phyloP scores from a whole-genome alignment of 257 asterid genomes.

The Coffea canephora region DNA sequence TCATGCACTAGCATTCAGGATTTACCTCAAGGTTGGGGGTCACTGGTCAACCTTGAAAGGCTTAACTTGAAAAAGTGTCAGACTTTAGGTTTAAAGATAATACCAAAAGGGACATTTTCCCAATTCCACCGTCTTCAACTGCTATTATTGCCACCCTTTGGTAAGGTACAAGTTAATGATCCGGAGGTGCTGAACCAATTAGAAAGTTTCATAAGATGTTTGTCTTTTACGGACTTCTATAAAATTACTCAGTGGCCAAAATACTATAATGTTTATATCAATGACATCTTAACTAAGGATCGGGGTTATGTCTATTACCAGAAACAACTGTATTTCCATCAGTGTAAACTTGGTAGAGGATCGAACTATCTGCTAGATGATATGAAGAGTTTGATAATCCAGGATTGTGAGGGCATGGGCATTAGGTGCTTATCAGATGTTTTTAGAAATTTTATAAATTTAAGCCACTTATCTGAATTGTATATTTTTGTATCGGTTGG shows the following conservation, averaged over 20 bases:
- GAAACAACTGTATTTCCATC: no score
- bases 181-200: neutral
- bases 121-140: neutral
- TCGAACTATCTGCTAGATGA: no score
- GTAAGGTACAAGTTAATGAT: neutral
- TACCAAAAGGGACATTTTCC: constrained; percentile 11
- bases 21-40: constrained; percentile 8
- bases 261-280: no score
- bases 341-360: no score
- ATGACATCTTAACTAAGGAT: no score
- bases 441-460: no score
- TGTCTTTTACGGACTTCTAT: neutral
- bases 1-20: neutral
- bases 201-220: neutral
- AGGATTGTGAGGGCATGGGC: no score
- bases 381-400: no score
- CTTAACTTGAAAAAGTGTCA: neutral
- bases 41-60: constrained; percentile 7
- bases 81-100: neutral
- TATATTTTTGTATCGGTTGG: neutral
- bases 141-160: neutral
- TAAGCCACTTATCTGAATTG: neutral
- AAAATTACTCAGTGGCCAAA: neutral
- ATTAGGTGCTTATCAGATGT: no score
- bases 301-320: no score